phyloP scores from a whole-genome alignment of 495 filamentous ascomycete genomes.

The Clavariopsis aquatica region DNA sequence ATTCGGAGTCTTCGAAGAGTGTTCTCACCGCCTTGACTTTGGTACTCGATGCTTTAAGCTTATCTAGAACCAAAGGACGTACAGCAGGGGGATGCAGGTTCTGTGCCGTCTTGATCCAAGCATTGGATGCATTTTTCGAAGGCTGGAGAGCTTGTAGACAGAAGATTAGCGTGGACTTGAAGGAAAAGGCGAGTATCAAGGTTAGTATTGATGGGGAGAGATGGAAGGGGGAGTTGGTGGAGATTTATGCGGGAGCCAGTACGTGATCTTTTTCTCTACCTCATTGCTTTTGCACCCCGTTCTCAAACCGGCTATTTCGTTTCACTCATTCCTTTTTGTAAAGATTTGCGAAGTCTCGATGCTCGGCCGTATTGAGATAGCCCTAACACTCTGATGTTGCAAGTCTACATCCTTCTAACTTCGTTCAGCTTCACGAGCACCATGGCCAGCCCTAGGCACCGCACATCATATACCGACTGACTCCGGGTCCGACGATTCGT shows the following conservation, averaged over 20 bases:
- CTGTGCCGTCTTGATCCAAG: constrained; percentile 27
- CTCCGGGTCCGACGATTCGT: constrained; percentile 31
- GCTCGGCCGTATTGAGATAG: not conserved
- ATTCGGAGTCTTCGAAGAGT: constrained; percentile 13
- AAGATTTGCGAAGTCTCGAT: too few species aligned
- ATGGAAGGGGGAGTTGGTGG: constrained; percentile 14
- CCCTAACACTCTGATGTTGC: not conserved
- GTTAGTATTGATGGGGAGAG: constrained; percentile 21
- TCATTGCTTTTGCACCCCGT: not conserved
- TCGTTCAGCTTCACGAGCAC: constrained; percentile 21
- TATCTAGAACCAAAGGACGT: constrained; percentile 6
- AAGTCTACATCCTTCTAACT: not conserved
- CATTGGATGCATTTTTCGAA: constrained; percentile 31
- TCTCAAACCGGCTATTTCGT: not conserved
- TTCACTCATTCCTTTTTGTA: too few species aligned
- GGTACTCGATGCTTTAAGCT: constrained; percentile 23
- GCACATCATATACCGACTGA: constrained; percentile 28
- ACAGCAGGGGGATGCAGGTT: constrained; percentile 24
- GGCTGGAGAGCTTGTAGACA: constrained; percentile 20
- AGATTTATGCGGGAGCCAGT: constrained; percentile 29
- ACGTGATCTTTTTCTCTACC: not conserved
- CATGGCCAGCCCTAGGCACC: constrained; percentile 31
- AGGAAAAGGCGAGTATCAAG: constrained; percentile 25
- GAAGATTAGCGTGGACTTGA: constrained; percentile 21
- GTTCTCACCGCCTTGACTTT: constrained; percentile 19